Evolutionary conservation across 345 rosid species (phyloP).

Genomic region (Alliaria petiolata): DNA sequence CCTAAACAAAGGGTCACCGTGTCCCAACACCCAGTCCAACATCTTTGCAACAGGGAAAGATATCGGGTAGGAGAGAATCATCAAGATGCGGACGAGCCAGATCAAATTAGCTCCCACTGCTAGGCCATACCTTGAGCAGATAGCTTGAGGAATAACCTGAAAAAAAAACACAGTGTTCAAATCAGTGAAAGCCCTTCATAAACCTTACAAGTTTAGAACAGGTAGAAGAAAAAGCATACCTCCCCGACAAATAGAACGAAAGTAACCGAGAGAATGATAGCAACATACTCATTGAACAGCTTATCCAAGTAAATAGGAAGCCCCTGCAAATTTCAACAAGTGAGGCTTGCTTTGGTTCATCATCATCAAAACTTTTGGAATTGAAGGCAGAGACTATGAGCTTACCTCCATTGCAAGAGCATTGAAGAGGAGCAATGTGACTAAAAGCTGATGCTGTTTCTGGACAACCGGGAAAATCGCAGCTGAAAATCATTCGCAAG

Average conservation of each 20-base stretch:
- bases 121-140: constrained; percentile 84
- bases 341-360: not conserved
- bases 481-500: constrained; percentile 38
- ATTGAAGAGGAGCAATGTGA: constrained; percentile 85
- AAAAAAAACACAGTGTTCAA: not conserved
- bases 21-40: constrained; percentile 83
- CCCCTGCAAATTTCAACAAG: constrained; percentile 51
- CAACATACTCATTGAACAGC: constrained; percentile 85
- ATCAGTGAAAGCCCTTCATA: not conserved
- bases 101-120: constrained; percentile 88
- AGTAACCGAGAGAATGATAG: constrained; percentile 87
- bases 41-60: constrained; percentile 90
- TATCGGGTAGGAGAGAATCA: constrained; percentile 76
- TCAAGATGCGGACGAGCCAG: constrained; percentile 77
- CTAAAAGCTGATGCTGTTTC: constrained; percentile 94
- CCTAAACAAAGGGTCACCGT: constrained; percentile 77
- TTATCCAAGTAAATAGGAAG: constrained; percentile 93
- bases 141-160: constrained; percentile 96
- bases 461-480: constrained; percentile 80
- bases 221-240: constrained; percentile 33
- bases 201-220: not conserved
- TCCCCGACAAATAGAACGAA: constrained; percentile 89
- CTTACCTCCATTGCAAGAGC: constrained; percentile 90
- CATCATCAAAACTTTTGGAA: not conserved
- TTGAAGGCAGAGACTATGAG: not conserved